Evolutionary conservation across 106 monocot species (phyloP).

Genomic region (Alisma plantagoaquatica): DNA sequence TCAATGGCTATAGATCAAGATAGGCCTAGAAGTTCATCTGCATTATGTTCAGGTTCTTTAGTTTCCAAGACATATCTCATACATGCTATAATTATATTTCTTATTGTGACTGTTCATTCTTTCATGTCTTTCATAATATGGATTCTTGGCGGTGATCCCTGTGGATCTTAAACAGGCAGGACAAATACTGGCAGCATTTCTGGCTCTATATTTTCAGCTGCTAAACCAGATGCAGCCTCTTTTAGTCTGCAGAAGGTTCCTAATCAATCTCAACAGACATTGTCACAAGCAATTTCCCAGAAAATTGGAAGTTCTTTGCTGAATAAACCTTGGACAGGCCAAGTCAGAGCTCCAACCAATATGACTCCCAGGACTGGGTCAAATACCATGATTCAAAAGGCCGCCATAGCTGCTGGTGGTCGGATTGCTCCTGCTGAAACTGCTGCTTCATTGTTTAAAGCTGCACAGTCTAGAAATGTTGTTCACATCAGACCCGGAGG

Average conservation of each 20-base stretch:
- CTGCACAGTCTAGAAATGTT: conserved; percentile 8
- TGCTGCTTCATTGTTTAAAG: conserved; percentile 11
- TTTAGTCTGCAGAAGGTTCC: too few relatives aligned
- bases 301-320: conserved; percentile 13
- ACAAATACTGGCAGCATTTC: too few relatives aligned
- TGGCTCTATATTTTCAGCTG: too few relatives aligned
- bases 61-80: neutral
- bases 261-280: conserved; percentile 6
- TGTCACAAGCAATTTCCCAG: conserved; percentile 5
- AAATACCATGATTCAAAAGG: conserved; percentile 6
- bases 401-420: conserved; percentile 10
- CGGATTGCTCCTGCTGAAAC: conserved; percentile 6
- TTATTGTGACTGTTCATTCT: neutral
- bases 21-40: conserved; percentile 20
- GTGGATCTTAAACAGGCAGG: too few relatives aligned
- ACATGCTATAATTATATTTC: neutral
- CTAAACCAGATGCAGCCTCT: too few relatives aligned
- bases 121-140: neutral
- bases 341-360: conserved; percentile 6
- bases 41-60: conserved; percentile 29
- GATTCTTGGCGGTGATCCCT: too few relatives aligned
- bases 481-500: conserved; percentile 11
- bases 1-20: conserved; percentile 35
- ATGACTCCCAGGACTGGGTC: conserved; percentile 15
- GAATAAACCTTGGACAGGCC: conserved; percentile 12